Evolutionary conservation across 768 basidiomycete species (phyloP).

Genomic region (Antrodiella citrinella): DNA sequence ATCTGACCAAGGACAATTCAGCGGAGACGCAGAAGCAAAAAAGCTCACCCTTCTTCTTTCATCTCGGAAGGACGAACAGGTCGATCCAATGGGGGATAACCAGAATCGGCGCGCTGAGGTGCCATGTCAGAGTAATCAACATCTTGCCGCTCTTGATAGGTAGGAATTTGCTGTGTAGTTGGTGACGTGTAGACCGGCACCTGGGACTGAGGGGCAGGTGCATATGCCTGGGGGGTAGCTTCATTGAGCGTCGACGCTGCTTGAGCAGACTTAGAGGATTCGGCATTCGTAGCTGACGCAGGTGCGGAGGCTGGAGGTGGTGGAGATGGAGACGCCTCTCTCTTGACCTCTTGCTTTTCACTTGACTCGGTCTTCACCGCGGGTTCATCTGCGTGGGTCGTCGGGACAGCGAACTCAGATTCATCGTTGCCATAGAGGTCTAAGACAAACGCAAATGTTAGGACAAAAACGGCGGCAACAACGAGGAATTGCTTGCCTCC

Average conservation of each 20-base stretch:
- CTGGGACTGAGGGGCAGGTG: slow-evolving; percentile 12
- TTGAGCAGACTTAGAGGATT: slow-evolving; percentile 9
- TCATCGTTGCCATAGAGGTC: slow-evolving; percentile 67
- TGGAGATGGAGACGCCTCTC: slow-evolving; percentile 16
- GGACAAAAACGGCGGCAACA: background rate
- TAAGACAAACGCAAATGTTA: slow-evolving; percentile 23
- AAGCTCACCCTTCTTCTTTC: slow-evolving; percentile 97
- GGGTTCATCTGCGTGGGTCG: slow-evolving; percentile 28
- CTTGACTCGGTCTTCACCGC: slow-evolving; percentile 14
- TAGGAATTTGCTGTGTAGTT: slow-evolving; percentile 64
- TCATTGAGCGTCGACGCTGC: background rate
- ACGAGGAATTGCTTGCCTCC: slow-evolving; percentile 49
- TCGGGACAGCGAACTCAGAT: slow-evolving; percentile 45
- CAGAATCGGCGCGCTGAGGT: slow-evolving; percentile 29
- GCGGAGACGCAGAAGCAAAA: slow-evolving; percentile 9
- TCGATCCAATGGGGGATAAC: slow-evolving; percentile 46
- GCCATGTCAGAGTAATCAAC: slow-evolving; percentile 40
- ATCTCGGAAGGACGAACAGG: slow-evolving; percentile 80
- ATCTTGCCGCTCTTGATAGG: slow-evolving; percentile 60
- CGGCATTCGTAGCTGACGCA: background rate
- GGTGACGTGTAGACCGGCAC: slow-evolving; percentile 30
- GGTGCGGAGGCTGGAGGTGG: slow-evolving; percentile 13
- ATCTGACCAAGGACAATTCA: too few relatives aligned
- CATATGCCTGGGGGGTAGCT: background rate
- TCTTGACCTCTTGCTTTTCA: slow-evolving; percentile 1